Conservation (phyloP, 805 yeast species). For the Pichia scutulata region DNA sequence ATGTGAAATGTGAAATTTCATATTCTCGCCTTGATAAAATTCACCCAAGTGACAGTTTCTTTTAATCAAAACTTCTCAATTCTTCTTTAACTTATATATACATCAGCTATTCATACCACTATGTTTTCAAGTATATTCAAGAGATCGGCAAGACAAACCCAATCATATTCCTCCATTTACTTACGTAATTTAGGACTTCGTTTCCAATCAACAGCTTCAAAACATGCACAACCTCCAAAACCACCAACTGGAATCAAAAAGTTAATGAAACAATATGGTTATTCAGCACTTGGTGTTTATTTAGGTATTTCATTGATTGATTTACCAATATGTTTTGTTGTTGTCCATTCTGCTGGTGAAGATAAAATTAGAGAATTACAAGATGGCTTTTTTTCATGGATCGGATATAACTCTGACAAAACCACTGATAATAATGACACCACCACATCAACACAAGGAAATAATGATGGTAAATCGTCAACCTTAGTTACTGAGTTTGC, state of each 20-base stretch:
- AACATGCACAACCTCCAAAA: constrained; percentile 15
- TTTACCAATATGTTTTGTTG: constrained; percentile 70
- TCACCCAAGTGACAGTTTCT: not conserved
- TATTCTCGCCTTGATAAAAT: not conserved
- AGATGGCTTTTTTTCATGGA: constrained; percentile 45
- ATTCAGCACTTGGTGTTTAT: constrained; percentile 83
- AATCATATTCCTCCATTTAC: not conserved
- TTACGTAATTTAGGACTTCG: constrained; percentile 5
- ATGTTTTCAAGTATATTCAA: not conserved
- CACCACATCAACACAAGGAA: not conserved
- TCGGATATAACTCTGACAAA: constrained; percentile 39
- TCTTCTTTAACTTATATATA: not conserved
- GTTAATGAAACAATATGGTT: constrained; percentile 80
- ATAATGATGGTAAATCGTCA: constrained; percentile 17
- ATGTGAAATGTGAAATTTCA: not conserved
- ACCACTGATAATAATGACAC: not conserved
- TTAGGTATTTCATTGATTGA: constrained; percentile 66
- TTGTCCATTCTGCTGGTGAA: constrained; percentile 84
- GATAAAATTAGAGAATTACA: constrained; percentile 68
- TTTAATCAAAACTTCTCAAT: not conserved
- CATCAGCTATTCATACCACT: not conserved
- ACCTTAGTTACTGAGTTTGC: constrained; percentile 75
- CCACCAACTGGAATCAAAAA: constrained; percentile 47
- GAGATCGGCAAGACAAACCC: not conserved
- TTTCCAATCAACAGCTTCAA: constrained; percentile 15